Evolutionary conservation across 208 protist species (phyloP).

Genomic region (Crithidia expoeki): DNA sequence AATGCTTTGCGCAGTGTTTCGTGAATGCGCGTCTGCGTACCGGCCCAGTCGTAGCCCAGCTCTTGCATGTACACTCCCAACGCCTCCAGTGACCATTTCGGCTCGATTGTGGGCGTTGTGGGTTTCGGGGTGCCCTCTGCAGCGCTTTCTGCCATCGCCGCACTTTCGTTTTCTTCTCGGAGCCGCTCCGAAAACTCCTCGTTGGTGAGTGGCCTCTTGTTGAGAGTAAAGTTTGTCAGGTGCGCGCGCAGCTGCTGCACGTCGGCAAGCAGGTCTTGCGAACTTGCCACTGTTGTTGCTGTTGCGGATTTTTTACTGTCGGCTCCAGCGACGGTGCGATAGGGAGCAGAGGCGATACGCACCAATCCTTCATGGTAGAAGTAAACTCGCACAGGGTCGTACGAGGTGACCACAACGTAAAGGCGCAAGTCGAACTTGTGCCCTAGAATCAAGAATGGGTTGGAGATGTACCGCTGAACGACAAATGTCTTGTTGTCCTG

Average conservation of each 20-base stretch:
- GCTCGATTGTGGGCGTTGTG: slow-evolving; percentile 13
- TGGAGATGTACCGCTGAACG: slow-evolving; percentile 76
- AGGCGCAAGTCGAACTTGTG: slow-evolving; percentile 94
- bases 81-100: slow-evolving; percentile 66
- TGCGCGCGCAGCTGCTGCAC: slow-evolving; percentile 55
- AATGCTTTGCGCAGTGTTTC: slow-evolving; percentile 80
- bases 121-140: background rate
- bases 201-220: slow-evolving; percentile 43
- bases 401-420: slow-evolving; percentile 91
- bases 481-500: slow-evolving; percentile 38
- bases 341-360: slow-evolving; percentile 82
- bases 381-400: slow-evolving; percentile 81
- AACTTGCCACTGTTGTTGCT: no score
- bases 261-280: slow-evolving; percentile 15
- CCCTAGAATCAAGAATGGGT: slow-evolving; percentile 82
- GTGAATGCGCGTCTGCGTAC: slow-evolving; percentile 61
- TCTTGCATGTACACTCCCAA: slow-evolving; percentile 50
- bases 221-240: slow-evolving; percentile 92
- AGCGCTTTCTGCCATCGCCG: background rate
- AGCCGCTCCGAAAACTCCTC: background rate
- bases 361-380: slow-evolving; percentile 89
- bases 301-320: no score
- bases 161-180: slow-evolving; percentile 16
- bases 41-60: slow-evolving; percentile 49
- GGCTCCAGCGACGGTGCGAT: slow-evolving; percentile 32